phyloP scores from a whole-genome alignment of 176 grass and related monocot species.

The Zizania latifolia region DNA sequence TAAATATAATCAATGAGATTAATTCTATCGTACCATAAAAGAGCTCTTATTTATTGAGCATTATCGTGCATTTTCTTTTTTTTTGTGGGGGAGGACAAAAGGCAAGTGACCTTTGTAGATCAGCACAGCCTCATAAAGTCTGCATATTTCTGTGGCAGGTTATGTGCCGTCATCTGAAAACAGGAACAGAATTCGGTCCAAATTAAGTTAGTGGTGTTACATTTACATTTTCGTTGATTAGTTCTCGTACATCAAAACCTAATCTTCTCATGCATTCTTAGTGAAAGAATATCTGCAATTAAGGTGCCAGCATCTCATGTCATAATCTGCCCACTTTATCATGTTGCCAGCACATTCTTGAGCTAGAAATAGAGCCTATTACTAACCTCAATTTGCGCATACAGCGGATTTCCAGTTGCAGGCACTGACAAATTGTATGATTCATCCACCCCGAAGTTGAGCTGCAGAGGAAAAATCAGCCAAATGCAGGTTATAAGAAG shows the following conservation, averaged over 20 bases:
- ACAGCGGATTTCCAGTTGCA: slow-evolving; percentile 36
- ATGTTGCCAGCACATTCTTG: background rate
- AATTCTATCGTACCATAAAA: too few relatives aligned
- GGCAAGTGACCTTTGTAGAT: background rate
- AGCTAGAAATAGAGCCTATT: background rate
- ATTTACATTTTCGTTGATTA: background rate
- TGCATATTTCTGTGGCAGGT: background rate
- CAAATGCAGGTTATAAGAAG: slow-evolving; percentile 2
- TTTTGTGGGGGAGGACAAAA: too few relatives aligned
- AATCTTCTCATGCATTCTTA: background rate
- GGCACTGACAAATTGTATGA: slow-evolving; percentile 70
- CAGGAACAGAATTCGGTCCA: background rate
- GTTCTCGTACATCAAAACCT: too few relatives aligned
- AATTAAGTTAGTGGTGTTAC: too few relatives aligned
- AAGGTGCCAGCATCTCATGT: background rate
- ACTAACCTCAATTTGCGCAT: slow-evolving; percentile 82
- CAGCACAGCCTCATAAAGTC: background rate
- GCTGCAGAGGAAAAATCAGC: slow-evolving; percentile 29
- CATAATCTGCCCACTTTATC: background rate
- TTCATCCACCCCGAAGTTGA: slow-evolving; percentile 74
- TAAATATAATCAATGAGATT: too few relatives aligned
- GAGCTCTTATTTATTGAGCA: too few relatives aligned
- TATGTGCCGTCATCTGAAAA: background rate
- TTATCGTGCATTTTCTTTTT: too few relatives aligned
- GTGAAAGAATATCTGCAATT: background rate